Conservation (phyloP, 2,329 filamentous ascomycete species). For the Chaetomiaceae sp. region DNA sequence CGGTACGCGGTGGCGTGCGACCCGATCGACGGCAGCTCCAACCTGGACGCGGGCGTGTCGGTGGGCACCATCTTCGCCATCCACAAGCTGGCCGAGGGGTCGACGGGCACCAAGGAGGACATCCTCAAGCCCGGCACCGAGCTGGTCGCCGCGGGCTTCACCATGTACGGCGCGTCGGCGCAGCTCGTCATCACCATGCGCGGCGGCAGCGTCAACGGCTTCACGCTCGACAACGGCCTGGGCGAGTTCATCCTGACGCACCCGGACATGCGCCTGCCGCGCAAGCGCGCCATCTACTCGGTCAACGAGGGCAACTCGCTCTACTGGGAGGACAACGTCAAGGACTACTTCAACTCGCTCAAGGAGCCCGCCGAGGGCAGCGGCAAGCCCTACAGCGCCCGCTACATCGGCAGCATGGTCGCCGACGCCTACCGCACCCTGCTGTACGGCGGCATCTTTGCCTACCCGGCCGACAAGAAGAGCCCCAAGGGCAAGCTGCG, state of each 20-base stretch:
- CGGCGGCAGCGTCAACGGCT: slow-evolving; percentile 87
- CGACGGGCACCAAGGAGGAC: slow-evolving; percentile 73
- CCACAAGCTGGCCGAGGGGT: slow-evolving; percentile 78
- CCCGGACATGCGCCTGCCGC: slow-evolving; percentile 85
- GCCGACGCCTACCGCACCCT: slow-evolving; percentile 95
- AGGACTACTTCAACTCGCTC: slow-evolving; percentile 81
- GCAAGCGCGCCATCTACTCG: slow-evolving; percentile 81
- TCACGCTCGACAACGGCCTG: slow-evolving; percentile 92
- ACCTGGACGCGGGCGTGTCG: slow-evolving; percentile 94
- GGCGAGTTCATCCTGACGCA: slow-evolving; percentile 99
- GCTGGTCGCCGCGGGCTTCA: slow-evolving; percentile 93
- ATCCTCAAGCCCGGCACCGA: slow-evolving; percentile 86
- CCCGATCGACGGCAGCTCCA: slow-evolving; percentile 95
- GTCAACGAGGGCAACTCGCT: slow-evolving; percentile 98
- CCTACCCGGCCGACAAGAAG: slow-evolving; percentile 97
- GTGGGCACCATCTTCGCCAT: slow-evolving; percentile 97
- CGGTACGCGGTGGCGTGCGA: slow-evolving; percentile 96
- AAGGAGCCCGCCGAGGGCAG: slow-evolving; percentile 67
- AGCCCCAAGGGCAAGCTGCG: slow-evolving; percentile 96
- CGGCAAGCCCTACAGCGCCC: slow-evolving; percentile 86
- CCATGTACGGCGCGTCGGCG: slow-evolving; percentile 97
- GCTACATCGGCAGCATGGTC: slow-evolving; percentile 98
- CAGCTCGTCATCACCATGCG: slow-evolving; percentile 98
- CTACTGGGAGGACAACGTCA: slow-evolving; percentile 89
- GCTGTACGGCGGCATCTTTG: slow-evolving; percentile 94